phyloP scores from a whole-genome alignment of 257 asterid species.

The Rehmannia glutinosa region DNA sequence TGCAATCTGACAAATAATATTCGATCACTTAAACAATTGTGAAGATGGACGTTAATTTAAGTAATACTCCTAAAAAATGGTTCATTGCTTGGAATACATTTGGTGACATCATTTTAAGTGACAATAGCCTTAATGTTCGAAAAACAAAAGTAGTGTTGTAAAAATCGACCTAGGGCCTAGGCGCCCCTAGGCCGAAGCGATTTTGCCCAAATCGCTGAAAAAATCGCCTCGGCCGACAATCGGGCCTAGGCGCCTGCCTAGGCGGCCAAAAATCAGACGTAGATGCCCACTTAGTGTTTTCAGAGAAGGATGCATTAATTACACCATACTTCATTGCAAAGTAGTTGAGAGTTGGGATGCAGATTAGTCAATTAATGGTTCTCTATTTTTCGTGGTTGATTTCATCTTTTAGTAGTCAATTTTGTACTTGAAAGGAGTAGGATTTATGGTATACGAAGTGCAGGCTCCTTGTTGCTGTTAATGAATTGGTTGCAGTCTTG shows the following conservation, averaged over 20 bases:
- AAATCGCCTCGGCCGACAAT: too few species aligned
- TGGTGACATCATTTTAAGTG: not conserved
- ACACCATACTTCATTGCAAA: not conserved
- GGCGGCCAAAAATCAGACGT: too few species aligned
- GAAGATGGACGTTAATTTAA: not conserved
- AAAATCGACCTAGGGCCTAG: too few species aligned
- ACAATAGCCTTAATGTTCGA: not conserved
- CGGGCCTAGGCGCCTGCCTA: too few species aligned
- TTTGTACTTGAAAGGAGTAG: not conserved
- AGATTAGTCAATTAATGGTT: not conserved
- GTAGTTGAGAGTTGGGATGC: not conserved
- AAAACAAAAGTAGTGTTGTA: too few species aligned
- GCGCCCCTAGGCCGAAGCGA: too few species aligned
- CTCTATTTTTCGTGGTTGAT: not conserved
- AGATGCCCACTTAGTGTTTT: slow-evolving; percentile 7
- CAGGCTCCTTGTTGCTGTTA: not conserved
- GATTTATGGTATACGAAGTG: not conserved
- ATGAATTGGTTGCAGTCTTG: too few species aligned
- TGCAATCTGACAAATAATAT: not conserved
- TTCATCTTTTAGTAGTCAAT: not conserved
- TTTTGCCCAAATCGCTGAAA: too few species aligned
- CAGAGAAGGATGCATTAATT: not conserved
- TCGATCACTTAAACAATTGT: not conserved
- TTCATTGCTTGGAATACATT: not conserved
- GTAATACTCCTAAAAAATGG: not conserved